These are phyloP conservation scores for Capronia epimyces DNA, from an alignment of 2,329 filamentous ascomycete genomes.

Conservation along the genomic window DNA sequence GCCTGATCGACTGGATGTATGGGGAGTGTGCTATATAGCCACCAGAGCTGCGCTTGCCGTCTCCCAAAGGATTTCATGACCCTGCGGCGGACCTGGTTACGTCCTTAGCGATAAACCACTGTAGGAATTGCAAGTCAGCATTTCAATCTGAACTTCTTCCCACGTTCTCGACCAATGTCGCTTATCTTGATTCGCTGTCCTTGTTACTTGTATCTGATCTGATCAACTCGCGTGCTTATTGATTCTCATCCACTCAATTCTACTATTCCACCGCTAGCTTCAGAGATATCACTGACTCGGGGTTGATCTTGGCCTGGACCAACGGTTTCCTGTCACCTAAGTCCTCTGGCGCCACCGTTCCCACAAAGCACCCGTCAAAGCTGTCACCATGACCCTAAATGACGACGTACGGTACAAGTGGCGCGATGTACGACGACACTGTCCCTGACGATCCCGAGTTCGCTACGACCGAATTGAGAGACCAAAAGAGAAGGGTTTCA, in stretches of 20 bases:
- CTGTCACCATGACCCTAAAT: not conserved
- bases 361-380: not conserved
- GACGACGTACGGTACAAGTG: not conserved
- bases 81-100: no score
- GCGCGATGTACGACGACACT: not conserved
- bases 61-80: no score
- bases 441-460: not conserved
- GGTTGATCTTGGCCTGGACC: not conserved
- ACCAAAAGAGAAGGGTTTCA: slow-evolving; percentile 7
- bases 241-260: not conserved
- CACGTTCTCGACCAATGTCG: not conserved
- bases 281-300: not conserved
- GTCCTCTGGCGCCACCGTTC: not conserved
- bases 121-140: not conserved
- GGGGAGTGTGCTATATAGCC: not conserved
- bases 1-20: not conserved
- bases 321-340: not conserved
- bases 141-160: not conserved
- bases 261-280: no score
- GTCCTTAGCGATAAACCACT: no score
- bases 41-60: not conserved
- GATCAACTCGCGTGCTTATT: not conserved
- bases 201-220: slow-evolving; percentile 4
- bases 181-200: not conserved
- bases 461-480: slow-evolving; percentile 6